These are phyloP conservation scores for Fusarium decemcellulare DNA, from an alignment of 2,329 filamentous ascomycete species.

Conservation along the genomic window DNA sequence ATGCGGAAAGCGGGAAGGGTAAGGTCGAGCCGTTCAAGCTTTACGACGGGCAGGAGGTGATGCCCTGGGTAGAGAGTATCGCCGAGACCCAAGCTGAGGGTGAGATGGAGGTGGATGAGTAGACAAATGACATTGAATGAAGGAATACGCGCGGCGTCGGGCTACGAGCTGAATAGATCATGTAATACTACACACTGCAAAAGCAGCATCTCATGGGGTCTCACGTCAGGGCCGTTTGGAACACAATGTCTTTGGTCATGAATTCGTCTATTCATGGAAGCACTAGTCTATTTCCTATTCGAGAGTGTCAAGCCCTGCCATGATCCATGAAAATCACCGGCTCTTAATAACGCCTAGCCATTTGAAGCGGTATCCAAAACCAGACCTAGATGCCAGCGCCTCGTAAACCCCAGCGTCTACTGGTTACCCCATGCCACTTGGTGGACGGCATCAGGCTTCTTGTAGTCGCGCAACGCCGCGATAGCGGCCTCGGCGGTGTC, in stretches of 20 bases:
- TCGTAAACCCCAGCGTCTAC: constrained; percentile 52
- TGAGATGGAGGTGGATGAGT: constrained; percentile 57
- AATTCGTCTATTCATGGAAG: constrained; percentile 43
- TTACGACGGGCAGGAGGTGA: constrained; percentile 90
- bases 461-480: constrained; percentile 79
- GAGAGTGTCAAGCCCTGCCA: constrained; percentile 22
- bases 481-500: constrained; percentile 81
- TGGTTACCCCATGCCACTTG: constrained; percentile 86
- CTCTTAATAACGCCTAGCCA: constrained; percentile 34
- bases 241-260: constrained; percentile 33
- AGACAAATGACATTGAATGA: constrained; percentile 37
- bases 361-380: constrained; percentile 16
- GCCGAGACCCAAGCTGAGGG: constrained; percentile 65
- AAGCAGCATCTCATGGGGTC: constrained; percentile 47
- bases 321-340: constrained; percentile 21
- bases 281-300: constrained; percentile 38
- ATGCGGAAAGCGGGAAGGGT: constrained; percentile 64
- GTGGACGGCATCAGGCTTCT: constrained; percentile 80
- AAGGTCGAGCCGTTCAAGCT: constrained; percentile 86
- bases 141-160: constrained; percentile 40
- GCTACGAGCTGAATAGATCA: constrained; percentile 50
- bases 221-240: constrained; percentile 29
- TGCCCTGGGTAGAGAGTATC: constrained; percentile 85
- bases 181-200: constrained; percentile 54
- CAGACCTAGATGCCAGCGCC: constrained; percentile 24